phyloP scores from a whole-genome alignment of 2,329 filamentous ascomycete genomes.

The Ascochyta pisi region DNA sequence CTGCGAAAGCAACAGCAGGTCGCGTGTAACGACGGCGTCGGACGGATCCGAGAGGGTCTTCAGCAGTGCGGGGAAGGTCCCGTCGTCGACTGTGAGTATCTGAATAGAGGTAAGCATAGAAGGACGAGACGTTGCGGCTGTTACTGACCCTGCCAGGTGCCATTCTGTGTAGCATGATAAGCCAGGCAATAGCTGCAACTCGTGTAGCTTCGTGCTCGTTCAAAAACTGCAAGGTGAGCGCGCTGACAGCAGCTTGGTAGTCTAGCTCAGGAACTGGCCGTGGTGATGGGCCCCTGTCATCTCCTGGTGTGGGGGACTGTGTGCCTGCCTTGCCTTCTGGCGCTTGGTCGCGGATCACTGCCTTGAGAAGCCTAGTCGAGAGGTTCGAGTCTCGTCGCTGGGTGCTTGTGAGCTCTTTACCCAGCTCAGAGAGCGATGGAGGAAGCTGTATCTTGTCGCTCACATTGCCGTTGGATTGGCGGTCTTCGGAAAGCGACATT shows the following conservation, averaged over 20 bases:
- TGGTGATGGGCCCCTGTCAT: conserved; percentile 54
- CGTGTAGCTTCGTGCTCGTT: conserved; percentile 97
- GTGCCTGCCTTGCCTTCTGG: conserved; percentile 38
- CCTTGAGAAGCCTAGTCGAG: conserved; percentile 44
- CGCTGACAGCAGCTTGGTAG: conserved; percentile 92
- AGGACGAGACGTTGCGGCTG: not conserved
- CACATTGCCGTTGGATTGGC: conserved; percentile 35
- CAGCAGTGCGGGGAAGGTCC: conserved; percentile 92
- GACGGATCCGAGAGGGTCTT: conserved; percentile 96
- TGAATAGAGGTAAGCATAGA: conserved; percentile 24
- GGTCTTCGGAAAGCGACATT: conserved; percentile 78
- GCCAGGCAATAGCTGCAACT: conserved; percentile 91
- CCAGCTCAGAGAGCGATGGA: conserved; percentile 47
- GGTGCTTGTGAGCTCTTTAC: conserved; percentile 52
- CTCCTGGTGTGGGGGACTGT: conserved; percentile 52
- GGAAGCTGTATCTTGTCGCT: conserved; percentile 53
- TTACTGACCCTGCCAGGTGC: conserved; percentile 79
- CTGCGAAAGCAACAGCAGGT: conserved; percentile 90
- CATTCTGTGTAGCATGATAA: conserved; percentile 97
- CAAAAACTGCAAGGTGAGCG: conserved; percentile 88
- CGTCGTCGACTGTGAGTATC: conserved; percentile 89
- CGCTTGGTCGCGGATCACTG: conserved; percentile 44
- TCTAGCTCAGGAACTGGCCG: conserved; percentile 74
- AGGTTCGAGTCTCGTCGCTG: conserved; percentile 50
- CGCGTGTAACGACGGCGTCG: conserved; percentile 93